A percentile compares a stretch with the other conserved stretches of the same genome.
Evolutionary conservation across 164 flowering plant species (phyloP).

Genomic region (Vitis cinerea): DNA sequence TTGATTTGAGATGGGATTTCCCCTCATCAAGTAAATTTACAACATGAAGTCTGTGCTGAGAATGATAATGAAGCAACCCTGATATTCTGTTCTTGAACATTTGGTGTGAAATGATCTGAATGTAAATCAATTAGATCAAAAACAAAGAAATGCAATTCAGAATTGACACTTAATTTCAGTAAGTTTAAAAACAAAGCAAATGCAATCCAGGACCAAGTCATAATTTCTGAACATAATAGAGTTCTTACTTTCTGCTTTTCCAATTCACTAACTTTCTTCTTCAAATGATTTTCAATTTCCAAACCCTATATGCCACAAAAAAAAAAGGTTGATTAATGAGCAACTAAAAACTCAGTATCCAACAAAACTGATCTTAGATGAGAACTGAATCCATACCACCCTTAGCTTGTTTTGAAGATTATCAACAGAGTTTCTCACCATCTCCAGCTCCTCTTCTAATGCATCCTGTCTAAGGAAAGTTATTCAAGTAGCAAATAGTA

Average conservation of each 20-base stretch:
- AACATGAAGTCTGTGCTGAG: slow-evolving; percentile 45
- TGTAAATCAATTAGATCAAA: slow-evolving; percentile 3
- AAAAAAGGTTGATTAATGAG: too few relatives aligned
- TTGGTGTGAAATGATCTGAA: slow-evolving; percentile 52
- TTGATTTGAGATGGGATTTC: slow-evolving; percentile 39
- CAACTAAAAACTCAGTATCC: too few relatives aligned
- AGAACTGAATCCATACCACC: slow-evolving; percentile 43
- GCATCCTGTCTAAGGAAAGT: slow-evolving; percentile 65
- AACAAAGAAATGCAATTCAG: slow-evolving; percentile 2
- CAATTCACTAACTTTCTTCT: slow-evolving; percentile 51
- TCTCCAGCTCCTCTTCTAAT: slow-evolving; percentile 67
- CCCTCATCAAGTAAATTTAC: slow-evolving; percentile 54
- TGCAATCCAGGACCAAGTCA: neutral
- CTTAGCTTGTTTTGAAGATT: slow-evolving; percentile 65
- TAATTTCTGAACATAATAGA: slow-evolving; percentile 1
- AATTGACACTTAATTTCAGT: neutral
- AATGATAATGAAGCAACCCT: slow-evolving; percentile 46
- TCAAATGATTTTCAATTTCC: slow-evolving; percentile 85
- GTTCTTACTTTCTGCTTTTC: slow-evolving; percentile 67
- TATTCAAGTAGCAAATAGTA: slow-evolving; percentile 25
- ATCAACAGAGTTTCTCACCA: slow-evolving; percentile 45
- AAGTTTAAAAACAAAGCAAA: too few relatives aligned
- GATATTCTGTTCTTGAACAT: slow-evolving; percentile 39
- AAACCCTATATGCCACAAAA: slow-evolving; percentile 50
- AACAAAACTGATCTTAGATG: too few relatives aligned